Conservation (phyloP, 768 basidiomycete species). For the Podaxis mareebaensis region DNA sequence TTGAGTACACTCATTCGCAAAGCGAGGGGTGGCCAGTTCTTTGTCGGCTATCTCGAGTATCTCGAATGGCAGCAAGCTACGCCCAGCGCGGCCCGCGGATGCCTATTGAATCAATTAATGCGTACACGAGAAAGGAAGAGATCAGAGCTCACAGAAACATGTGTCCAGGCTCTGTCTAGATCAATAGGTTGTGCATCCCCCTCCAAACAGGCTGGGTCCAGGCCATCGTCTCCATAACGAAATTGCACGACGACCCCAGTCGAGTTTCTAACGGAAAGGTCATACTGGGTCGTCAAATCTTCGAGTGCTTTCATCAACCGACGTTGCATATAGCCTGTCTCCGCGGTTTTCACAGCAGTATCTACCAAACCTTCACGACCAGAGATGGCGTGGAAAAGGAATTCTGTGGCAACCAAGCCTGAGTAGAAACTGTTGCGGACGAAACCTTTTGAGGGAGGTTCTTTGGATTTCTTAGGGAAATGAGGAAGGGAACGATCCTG, state of each 20-base stretch:
- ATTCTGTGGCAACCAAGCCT: conserved; percentile 91
- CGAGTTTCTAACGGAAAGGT: conserved; percentile 93
- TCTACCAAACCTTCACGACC: conserved; percentile 98
- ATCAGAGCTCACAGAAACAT: conserved; percentile 61
- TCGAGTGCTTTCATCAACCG: conserved; percentile 99
- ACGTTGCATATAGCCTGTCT: conserved; percentile 99
- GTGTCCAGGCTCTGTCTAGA: conserved; percentile 82
- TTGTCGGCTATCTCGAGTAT: conserved; percentile 71
- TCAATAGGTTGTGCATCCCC: conserved; percentile 95
- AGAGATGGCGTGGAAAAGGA: conserved; percentile 98
- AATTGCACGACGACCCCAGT: conserved; percentile 97
- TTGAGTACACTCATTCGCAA: conserved; percentile 68
- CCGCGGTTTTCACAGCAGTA: conserved; percentile 99
- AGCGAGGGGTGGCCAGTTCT: conserved; percentile 58
- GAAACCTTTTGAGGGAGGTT: conserved; percentile 97
- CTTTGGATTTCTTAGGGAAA: conserved; percentile 95
- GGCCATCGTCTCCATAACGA: conserved; percentile 92
- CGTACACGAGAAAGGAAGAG: background rate
- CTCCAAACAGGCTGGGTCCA: conserved; percentile 96
- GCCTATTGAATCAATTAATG: conserved; percentile 43
- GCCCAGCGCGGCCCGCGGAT: conserved; percentile 55
- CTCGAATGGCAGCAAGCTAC: conserved; percentile 83
- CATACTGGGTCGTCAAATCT: conserved; percentile 95
- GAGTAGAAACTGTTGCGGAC: conserved; percentile 97
- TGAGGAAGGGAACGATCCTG: conserved; percentile 99